Conservation (phyloP, 306 rosid genomes). For the Carpinus viminea region DNA sequence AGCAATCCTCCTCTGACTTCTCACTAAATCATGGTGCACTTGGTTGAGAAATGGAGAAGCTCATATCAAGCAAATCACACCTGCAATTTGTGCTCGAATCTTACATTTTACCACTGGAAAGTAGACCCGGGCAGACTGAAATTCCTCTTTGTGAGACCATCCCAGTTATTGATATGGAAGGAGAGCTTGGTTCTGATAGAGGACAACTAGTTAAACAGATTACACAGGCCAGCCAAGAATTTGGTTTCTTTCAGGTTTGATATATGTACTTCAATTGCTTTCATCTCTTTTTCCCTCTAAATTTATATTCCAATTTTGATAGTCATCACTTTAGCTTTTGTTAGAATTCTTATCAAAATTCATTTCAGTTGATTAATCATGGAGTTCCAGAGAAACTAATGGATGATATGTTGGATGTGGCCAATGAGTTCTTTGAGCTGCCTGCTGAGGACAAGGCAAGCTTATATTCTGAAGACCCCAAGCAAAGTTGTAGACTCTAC, state of each 20-base stretch:
- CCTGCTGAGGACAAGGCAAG: conserved; percentile 24
- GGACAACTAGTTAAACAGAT: conserved; percentile 18
- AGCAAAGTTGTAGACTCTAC: conserved; percentile 18
- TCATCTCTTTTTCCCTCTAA: neutral
- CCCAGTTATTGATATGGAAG: conserved; percentile 2
- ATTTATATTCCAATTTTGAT: neutral
- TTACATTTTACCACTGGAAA: conserved; percentile 7
- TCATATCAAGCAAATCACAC: neutral
- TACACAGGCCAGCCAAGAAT: conserved; percentile 15
- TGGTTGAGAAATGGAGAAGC: conserved; percentile 17
- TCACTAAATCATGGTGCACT: neutral
- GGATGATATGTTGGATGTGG: neutral
- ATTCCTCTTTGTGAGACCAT: neutral
- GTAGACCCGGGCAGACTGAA: neutral
- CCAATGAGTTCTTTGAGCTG: conserved; percentile 20
- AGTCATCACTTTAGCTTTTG: neutral
- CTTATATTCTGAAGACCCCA: conserved; percentile 7
- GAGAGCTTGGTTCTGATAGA: conserved; percentile 3
- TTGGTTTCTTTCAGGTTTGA: conserved; percentile 24
- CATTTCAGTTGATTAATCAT: conserved; percentile 21
- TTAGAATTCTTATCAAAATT: neutral
- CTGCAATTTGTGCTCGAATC: conserved; percentile 4
- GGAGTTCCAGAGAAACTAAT: neutral
- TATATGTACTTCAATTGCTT: neutral
- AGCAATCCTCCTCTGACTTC: neutral